These are phyloP conservation scores for Phytophthora sp. DNA, from an alignment of 352 stramenopile genomes.

Conservation along the genomic window DNA sequence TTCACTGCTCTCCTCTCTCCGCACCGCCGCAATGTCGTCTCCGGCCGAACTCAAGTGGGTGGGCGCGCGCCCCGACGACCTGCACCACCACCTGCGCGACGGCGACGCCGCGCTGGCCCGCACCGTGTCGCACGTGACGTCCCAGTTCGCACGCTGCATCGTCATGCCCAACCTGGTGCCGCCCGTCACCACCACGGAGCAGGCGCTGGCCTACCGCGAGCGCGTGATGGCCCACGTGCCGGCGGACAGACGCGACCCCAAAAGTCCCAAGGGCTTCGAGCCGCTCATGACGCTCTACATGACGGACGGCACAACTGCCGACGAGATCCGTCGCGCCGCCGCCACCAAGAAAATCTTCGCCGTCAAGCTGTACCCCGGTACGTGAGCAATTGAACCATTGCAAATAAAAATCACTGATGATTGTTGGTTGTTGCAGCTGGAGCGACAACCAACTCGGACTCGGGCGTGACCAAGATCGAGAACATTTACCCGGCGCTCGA, in stretches of 20 bases:
- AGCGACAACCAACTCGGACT: slow-evolving; percentile 99
- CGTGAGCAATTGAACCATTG: neutral
- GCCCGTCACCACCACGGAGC: slow-evolving; percentile 94
- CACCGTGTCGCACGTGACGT: slow-evolving; percentile 82
- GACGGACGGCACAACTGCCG: slow-evolving; percentile 96
- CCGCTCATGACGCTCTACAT: slow-evolving; percentile 98
- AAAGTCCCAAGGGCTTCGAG: slow-evolving; percentile 70
- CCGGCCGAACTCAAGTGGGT: slow-evolving; percentile 45
- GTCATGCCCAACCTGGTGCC: slow-evolving; percentile 99
- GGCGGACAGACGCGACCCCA: slow-evolving; percentile 36
- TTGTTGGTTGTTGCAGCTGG: slow-evolving; percentile 59
- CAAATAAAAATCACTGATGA: neutral
- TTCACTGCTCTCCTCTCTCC: neutral
- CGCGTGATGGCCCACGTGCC: slow-evolving; percentile 92
- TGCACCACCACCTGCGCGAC: slow-evolving; percentile 98
- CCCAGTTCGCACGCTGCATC: slow-evolving; percentile 90
- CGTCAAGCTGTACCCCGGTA: slow-evolving; percentile 98
- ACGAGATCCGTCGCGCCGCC: slow-evolving; percentile 95
- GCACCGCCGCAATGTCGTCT: slow-evolving; percentile 19
- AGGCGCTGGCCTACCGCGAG: slow-evolving; percentile 96
- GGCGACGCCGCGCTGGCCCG: slow-evolving; percentile 81
- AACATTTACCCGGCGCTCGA: slow-evolving; percentile 92
- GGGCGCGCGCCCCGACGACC: slow-evolving; percentile 90
- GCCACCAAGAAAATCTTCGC: slow-evolving; percentile 91
- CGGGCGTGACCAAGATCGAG: slow-evolving; percentile 96